These are phyloP conservation scores for Ogataea henricii DNA, from an alignment of 805 yeast genomes.

Conservation along the genomic window DNA sequence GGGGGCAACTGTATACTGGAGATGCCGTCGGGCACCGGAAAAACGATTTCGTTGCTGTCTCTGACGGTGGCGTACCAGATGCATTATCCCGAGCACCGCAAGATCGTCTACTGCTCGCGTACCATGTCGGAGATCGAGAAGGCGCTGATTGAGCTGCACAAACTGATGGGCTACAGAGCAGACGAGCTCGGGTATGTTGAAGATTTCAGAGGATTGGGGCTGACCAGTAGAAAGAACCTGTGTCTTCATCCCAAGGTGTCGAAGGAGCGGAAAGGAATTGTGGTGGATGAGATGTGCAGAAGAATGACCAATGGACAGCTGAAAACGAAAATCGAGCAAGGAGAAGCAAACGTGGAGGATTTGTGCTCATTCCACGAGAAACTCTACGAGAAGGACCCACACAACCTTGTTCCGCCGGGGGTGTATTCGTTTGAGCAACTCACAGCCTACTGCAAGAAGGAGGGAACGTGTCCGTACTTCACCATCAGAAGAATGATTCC, in stretches of 20 bases:
- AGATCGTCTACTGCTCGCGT: constrained; percentile 96
- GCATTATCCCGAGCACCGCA: constrained; percentile 89
- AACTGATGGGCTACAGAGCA: constrained; percentile 83
- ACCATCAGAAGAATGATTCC: constrained; percentile 98
- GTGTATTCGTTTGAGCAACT: constrained; percentile 92
- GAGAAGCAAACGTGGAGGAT: constrained; percentile 55
- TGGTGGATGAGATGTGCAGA: constrained; percentile 96
- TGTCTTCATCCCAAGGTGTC: constrained; percentile 89
- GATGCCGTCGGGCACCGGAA: constrained; percentile 99
- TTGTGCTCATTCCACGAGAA: constrained; percentile 92
- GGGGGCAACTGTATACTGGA: constrained; percentile 96
- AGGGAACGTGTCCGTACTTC: constrained; percentile 92
- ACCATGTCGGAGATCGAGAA: constrained; percentile 99
- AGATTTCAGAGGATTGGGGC: constrained; percentile 91
- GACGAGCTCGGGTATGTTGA: constrained; percentile 83
- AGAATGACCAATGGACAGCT: constrained; percentile 91
- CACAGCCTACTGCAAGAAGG: constrained; percentile 71
- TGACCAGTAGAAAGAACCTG: constrained; percentile 90
- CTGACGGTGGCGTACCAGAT: constrained; percentile 93
- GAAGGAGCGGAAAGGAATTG: constrained; percentile 84
- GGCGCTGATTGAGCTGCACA: constrained; percentile 87
- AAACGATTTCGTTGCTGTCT: constrained; percentile 88
- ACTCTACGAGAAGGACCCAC: constrained; percentile 82
- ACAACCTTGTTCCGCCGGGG: constrained; percentile 86
- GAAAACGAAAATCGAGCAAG: constrained; percentile 62